These are phyloP conservation scores for Leptodontidium sp. DNA, from an alignment of 2,329 filamentous ascomycete genomes.

Conservation along the genomic window DNA sequence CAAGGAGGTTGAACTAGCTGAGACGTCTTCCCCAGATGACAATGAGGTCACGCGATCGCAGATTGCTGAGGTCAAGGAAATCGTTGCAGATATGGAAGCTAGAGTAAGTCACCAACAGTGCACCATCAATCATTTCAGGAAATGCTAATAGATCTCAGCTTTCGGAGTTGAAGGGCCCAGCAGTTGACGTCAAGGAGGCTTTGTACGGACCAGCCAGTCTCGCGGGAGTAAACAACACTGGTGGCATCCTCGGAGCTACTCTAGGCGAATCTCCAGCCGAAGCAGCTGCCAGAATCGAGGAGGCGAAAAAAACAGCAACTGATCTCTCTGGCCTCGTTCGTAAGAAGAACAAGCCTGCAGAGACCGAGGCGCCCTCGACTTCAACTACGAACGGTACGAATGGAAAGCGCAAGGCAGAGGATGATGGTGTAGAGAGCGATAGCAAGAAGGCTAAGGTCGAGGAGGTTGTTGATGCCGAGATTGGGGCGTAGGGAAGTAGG, in stretches of 20 bases:
- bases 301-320: slow-evolving; percentile 77
- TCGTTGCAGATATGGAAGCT: slow-evolving; percentile 81
- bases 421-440: slow-evolving; percentile 31
- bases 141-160: slow-evolving; percentile 53
- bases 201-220: slow-evolving; percentile 57
- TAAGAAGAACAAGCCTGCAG: slow-evolving; percentile 61
- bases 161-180: slow-evolving; percentile 71
- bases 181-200: slow-evolving; percentile 64
- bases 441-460: slow-evolving; percentile 46
- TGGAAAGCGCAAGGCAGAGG: slow-evolving; percentile 63
- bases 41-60: slow-evolving; percentile 68
- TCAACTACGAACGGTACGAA: slow-evolving; percentile 49
- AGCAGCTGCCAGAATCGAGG: slow-evolving; percentile 70
- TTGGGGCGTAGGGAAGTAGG: not conserved
- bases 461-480: slow-evolving; percentile 28
- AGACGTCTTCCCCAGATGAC: slow-evolving; percentile 70
- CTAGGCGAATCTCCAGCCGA: slow-evolving; percentile 68
- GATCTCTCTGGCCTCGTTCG: slow-evolving; percentile 76
- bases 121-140: not conserved
- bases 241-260: slow-evolving; percentile 69
- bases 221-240: slow-evolving; percentile 50
- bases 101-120: slow-evolving; percentile 58
- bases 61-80: slow-evolving; percentile 78
- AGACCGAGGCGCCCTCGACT: slow-evolving; percentile 43
- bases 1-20: slow-evolving; percentile 72